Evolutionary conservation across 2,329 filamentous ascomycete species (phyloP).

Genomic region (Aspergillus texensis): DNA sequence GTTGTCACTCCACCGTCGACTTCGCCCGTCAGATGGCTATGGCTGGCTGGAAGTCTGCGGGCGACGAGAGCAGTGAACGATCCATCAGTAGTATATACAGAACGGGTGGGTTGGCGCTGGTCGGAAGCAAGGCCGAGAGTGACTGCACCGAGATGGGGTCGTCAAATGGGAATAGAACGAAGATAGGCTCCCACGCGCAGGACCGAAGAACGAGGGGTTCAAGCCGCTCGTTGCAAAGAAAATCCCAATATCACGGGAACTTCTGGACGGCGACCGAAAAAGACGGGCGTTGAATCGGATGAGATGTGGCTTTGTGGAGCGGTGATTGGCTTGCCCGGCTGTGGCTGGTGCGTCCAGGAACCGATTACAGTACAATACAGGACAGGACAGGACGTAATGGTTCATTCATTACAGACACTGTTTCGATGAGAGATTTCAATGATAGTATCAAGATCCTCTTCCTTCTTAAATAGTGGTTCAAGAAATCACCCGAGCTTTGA

Average conservation of each 20-base stretch:
- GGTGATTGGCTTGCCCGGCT: slow-evolving; percentile 6
- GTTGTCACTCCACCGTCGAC: slow-evolving; percentile 55
- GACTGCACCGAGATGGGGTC: slow-evolving; percentile 11
- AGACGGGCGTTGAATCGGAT: slow-evolving; percentile 7
- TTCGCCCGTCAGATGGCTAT: slow-evolving; percentile 61
- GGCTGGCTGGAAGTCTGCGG: slow-evolving; percentile 54
- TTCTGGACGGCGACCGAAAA: slow-evolving; percentile 17
- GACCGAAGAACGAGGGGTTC: slow-evolving; percentile 21
- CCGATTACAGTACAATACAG: neutral
- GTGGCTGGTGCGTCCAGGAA: slow-evolving; percentile 10
- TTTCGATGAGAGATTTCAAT: neutral
- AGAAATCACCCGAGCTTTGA: neutral
- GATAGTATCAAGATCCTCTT: neutral
- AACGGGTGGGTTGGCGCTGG: slow-evolving; percentile 17
- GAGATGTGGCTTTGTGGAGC: slow-evolving; percentile 9
- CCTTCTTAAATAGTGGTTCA: neutral
- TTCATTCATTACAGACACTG: neutral
- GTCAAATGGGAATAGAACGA: slow-evolving; percentile 6
- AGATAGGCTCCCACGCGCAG: slow-evolving; percentile 11
- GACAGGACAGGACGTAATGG: neutral
- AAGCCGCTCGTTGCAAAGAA: slow-evolving; percentile 25
- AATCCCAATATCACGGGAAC: slow-evolving; percentile 26
- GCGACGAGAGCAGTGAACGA: slow-evolving; percentile 52
- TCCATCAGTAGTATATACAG: slow-evolving; percentile 52
- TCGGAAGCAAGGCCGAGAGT: slow-evolving; percentile 15